Evolutionary conservation across 345 rosid genomes (phyloP).

Genomic region (Microthlaspi erraticum): DNA sequence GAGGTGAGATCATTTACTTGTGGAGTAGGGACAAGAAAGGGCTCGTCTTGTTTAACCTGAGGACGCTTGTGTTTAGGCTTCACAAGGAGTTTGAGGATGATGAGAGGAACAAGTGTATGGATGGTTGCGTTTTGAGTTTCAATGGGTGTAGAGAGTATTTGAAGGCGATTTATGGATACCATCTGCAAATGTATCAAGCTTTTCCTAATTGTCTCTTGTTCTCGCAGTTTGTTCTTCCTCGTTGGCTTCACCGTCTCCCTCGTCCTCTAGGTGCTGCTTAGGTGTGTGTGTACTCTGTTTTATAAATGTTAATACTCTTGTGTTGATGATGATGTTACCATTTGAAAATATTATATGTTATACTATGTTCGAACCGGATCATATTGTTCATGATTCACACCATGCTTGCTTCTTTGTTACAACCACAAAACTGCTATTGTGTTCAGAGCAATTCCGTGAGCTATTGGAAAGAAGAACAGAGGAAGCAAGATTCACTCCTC

Average conservation of each 20-base stretch:
- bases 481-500: conserved; percentile 56
- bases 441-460: neutral
- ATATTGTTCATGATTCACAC: neutral
- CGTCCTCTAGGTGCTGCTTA: conserved; percentile 17
- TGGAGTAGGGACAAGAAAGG: neutral
- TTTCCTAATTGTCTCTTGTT: conserved; percentile 18
- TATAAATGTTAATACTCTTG: too few species aligned
- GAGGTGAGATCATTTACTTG: conserved; percentile 33
- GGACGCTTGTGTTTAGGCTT: conserved; percentile 18
- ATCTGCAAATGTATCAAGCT: neutral
- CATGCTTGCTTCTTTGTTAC: neutral
- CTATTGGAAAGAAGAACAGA: conserved; percentile 7
- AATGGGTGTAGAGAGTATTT: neutral
- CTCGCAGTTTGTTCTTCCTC: conserved; percentile 32
- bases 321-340: neutral
- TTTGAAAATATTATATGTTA: neutral
- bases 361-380: too few species aligned
- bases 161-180: neutral
- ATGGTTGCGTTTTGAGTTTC: conserved; percentile 33
- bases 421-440: neutral
- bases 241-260: conserved; percentile 32
- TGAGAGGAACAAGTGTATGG: conserved; percentile 11
- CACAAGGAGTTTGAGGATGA: neutral
- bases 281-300: neutral
- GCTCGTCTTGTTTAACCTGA: conserved; percentile 31